Conservation (phyloP, 2,329 filamentous ascomycete species). For the Alternaria burnsii region DNA sequence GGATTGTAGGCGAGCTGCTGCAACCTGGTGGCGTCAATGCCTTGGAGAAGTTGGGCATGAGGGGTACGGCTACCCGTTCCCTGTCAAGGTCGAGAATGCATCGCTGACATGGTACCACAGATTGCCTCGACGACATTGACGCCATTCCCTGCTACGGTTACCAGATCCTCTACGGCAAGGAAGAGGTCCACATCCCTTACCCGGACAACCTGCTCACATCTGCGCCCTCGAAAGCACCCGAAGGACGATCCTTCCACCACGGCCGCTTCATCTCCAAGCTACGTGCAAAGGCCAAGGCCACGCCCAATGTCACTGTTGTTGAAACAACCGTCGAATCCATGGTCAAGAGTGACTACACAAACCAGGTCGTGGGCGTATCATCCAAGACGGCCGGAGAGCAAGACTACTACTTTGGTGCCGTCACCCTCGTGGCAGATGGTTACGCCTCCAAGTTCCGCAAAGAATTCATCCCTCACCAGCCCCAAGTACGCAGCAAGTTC, state of each 20-base stretch:
- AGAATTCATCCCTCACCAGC: constrained; percentile 71
- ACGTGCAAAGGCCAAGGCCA: constrained; percentile 74
- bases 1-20: constrained; percentile 93
- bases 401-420: constrained; percentile 83
- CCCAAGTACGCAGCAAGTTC: constrained; percentile 84
- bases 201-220: constrained; percentile 64
- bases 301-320: constrained; percentile 86
- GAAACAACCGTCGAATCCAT: constrained; percentile 86
- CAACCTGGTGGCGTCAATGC: constrained; percentile 90
- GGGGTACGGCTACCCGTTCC: constrained; percentile 32
- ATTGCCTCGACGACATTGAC: constrained; percentile 90
- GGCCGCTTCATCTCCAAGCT: constrained; percentile 89
- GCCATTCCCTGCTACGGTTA: constrained; percentile 84
- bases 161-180: constrained; percentile 82
- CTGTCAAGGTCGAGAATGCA: not conserved
- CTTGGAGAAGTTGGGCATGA: constrained; percentile 80
- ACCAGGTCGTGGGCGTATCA: constrained; percentile 84
- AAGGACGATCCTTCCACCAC: constrained; percentile 90
- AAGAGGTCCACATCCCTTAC: constrained; percentile 80
- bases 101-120: constrained; percentile 40
- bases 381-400: constrained; percentile 69
- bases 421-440: constrained; percentile 91
- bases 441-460: constrained; percentile 93
- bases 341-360: constrained; percentile 72
- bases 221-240: constrained; percentile 57